These are phyloP conservation scores for Dactylellina haptotyla DNA, from an alignment of 2,329 filamentous ascomycete species.

Conservation along the genomic window DNA sequence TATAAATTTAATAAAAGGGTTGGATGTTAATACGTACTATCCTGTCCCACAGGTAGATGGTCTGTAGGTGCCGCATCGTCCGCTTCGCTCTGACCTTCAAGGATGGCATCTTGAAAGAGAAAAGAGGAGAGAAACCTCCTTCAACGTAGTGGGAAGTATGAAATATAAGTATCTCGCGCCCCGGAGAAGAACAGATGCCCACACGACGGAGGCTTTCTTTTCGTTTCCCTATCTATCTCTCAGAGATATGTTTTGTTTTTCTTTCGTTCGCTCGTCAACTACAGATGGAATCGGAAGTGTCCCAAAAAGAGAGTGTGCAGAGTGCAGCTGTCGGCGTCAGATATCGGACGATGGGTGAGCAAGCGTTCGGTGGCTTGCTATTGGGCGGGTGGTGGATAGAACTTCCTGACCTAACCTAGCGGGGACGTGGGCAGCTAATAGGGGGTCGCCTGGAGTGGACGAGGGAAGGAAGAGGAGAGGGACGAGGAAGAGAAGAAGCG, in stretches of 20 bases:
- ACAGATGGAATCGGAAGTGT: conserved; percentile 11
- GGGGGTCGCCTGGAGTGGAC: too few species aligned
- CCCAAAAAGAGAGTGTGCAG: conserved; percentile 6
- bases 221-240: conserved; percentile 10
- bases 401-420: conserved; percentile 46
- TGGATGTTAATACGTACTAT: conserved; percentile 35
- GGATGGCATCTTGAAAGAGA: conserved; percentile 40
- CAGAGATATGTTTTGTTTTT: background rate
- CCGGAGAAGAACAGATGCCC: background rate
- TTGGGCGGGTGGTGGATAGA: conserved; percentile 36
- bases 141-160: conserved; percentile 6
- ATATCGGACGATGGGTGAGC: conserved; percentile 34
- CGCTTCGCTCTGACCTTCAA: conserved; percentile 40
- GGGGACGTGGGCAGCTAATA: background rate
- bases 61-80: conserved; percentile 53
- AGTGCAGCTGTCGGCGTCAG: conserved; percentile 21
- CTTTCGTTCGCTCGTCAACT: too few species aligned
- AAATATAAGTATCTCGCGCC: conserved; percentile 15
- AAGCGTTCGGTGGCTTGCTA: conserved; percentile 19
- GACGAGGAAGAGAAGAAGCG: background rate
- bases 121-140: conserved; percentile 20
- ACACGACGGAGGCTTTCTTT: conserved; percentile 32
- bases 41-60: conserved; percentile 54
- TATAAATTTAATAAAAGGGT: too few species aligned
- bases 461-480: conserved; percentile 4